These are phyloP conservation scores for Debaryomyces tyrocola DNA, from an alignment of 805 yeast species.

Conservation along the genomic window DNA sequence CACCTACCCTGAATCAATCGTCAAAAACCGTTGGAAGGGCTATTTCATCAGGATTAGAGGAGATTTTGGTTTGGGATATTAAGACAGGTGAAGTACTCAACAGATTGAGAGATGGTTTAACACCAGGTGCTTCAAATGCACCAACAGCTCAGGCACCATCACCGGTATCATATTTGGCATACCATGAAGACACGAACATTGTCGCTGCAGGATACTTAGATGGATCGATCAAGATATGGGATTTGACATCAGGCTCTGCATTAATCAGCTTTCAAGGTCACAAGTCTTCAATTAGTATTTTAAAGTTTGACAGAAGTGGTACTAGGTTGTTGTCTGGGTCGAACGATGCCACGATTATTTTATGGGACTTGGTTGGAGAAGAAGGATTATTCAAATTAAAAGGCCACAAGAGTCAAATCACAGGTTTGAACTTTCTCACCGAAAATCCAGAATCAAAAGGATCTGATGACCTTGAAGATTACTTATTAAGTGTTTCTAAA, in stretches of 20 bases:
- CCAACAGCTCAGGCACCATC: slow-evolving; percentile 61
- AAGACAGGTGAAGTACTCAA: slow-evolving; percentile 77
- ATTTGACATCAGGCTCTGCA: slow-evolving; percentile 73
- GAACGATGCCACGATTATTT: slow-evolving; percentile 75
- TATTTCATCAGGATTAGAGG: slow-evolving; percentile 82
- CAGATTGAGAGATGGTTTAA: slow-evolving; percentile 60
- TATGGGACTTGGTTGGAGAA: slow-evolving; percentile 96
- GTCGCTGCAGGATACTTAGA: slow-evolving; percentile 89
- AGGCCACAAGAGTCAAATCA: slow-evolving; percentile 87
- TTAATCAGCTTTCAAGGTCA: slow-evolving; percentile 90
- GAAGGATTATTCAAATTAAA: slow-evolving; percentile 81
- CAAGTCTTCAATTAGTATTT: slow-evolving; percentile 67
- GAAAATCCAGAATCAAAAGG: slow-evolving; percentile 24
- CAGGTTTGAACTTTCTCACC: slow-evolving; percentile 61
- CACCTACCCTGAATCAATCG: slow-evolving; percentile 44
- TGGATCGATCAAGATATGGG: slow-evolving; percentile 92
- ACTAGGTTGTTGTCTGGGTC: slow-evolving; percentile 87
- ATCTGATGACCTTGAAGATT: slow-evolving; percentile 62
- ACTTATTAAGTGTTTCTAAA: slow-evolving; percentile 74
- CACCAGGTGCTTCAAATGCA: slow-evolving; percentile 71
- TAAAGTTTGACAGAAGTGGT: slow-evolving; percentile 77
- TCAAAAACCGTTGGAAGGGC: slow-evolving; percentile 61
- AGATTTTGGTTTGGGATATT: slow-evolving; percentile 84
- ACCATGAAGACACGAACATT: slow-evolving; percentile 61
- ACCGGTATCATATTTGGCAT: slow-evolving; percentile 60